Evolutionary conservation across 2,329 filamentous ascomycete genomes (phyloP), one percentile per base, ranked within the genome.

Genomic region (Exophiala xenobiotica): DNA sequence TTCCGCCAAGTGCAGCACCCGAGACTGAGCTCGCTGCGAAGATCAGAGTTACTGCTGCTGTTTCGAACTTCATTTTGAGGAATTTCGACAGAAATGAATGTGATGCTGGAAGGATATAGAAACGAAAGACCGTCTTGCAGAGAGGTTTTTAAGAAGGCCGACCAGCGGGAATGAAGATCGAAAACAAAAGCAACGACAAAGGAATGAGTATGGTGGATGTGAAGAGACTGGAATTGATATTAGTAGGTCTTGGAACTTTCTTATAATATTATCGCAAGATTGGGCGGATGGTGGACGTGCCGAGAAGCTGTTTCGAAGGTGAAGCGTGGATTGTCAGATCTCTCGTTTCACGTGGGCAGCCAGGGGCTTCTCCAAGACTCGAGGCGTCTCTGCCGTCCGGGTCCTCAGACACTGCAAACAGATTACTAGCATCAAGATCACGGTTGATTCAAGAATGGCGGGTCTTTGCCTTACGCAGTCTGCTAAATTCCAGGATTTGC

Each of bases 131-230:
- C 44, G 39, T 39, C 20, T 49, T 47, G 20, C 19, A 40, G 41
- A 50, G 14, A 20, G 47, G 47, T 35, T 33, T 37, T 33, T 45
- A 56, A 39, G 24, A 49, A n/a, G n/a, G 47, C 57, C 57, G 57
- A 55, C 57, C 57, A 57, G 57, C 57, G 57, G 57, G 42, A 53
- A 33, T 29, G 43, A 53, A 45, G 26, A 29, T 44, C 16, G 42
- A 48, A 51, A 49, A 27, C 11, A 37, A 41, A 46, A 39, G 29
- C 26, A 45, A 44, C 41, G 12, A 40, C 12, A 33, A 43, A 46
- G 27, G 45, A 40, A 39, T 45, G 23, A 24, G 44, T 27, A 18
- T 52, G 50, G 24, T 43, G 37, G 51, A 45, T 26, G 42, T n/a
- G 31, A 49, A 49, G n/a, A 42, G 41, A 40, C 16, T 29, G n/a